These are phyloP conservation scores for Lizonia empirigonia DNA, from an alignment of 2,329 filamentous ascomycete species.

Conservation along the genomic window DNA sequence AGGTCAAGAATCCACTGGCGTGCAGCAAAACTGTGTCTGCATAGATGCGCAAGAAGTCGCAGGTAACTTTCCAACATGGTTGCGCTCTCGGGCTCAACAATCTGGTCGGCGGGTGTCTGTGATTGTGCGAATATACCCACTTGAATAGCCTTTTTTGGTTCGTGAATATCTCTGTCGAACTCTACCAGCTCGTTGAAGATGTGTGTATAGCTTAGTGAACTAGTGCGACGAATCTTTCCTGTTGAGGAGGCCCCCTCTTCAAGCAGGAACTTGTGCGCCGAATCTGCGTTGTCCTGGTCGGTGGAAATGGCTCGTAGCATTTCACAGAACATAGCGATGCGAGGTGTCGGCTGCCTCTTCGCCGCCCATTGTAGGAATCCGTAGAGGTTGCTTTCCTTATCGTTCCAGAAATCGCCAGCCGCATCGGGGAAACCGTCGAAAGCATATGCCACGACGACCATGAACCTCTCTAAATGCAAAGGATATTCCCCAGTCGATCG, in stretches of 20 bases:
- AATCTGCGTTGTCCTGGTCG: conserved; percentile 79
- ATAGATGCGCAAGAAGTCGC: conserved; percentile 82
- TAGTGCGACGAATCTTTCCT: conserved; percentile 78
- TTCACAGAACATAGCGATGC: conserved; percentile 95
- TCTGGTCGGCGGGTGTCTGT: conserved; percentile 51
- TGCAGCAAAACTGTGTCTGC: conserved; percentile 72
- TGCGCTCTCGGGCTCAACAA: conserved; percentile 90
- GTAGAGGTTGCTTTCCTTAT: conserved; percentile 88
- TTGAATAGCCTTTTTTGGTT: conserved; percentile 67
- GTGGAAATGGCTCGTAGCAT: conserved; percentile 89
- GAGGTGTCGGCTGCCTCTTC: conserved; percentile 89
- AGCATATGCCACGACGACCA: conserved; percentile 88
- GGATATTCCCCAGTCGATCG: conserved; percentile 59
- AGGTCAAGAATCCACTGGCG: conserved; percentile 74
- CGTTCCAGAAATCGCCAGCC: conserved; percentile 87
- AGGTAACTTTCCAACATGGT: conserved; percentile 97
- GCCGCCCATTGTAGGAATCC: conserved; percentile 99
- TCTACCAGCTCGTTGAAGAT: conserved; percentile 90
- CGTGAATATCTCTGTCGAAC: conserved; percentile 78
- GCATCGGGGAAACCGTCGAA: conserved; percentile 86
- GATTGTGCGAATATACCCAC: conserved; percentile 59
- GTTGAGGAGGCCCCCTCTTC: conserved; percentile 75
- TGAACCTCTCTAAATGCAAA: conserved; percentile 78
- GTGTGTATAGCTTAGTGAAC: conserved; percentile 88
- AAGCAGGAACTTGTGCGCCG: conserved; percentile 85